These are phyloP conservation scores for Meyerozyma smithsonii DNA, from an alignment of 1,139 yeast genomes.

Conservation along the genomic window DNA sequence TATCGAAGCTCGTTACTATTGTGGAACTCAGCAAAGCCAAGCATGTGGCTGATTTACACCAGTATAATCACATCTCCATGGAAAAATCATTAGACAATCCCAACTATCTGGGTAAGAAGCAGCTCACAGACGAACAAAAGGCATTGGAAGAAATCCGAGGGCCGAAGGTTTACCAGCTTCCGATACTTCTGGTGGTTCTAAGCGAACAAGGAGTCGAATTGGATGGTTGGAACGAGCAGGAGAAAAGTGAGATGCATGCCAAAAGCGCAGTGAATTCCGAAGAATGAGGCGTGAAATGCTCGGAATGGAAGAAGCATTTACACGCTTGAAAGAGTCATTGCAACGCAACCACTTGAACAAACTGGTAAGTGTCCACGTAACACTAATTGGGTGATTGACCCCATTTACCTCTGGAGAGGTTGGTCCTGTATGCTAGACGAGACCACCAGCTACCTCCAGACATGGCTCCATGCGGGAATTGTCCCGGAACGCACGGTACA, in stretches of 20 bases:
- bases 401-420: no score
- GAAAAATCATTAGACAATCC: neutral
- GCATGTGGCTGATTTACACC: neutral
- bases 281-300: no score
- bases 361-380: no score
- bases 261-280: no score
- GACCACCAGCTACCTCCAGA: no score
- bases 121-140: neutral
- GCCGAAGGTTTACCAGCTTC: slow-evolving; percentile 2
- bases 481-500: no score
- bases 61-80: slow-evolving; percentile 1
- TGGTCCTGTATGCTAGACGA: no score
- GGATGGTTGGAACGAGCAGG: slow-evolving; percentile 1
- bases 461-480: no score
- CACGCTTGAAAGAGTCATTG: no score
- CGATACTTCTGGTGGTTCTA: neutral
- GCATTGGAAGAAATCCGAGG: slow-evolving; percentile 2
- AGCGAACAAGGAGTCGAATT: slow-evolving; percentile 1
- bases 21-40: slow-evolving; percentile 1
- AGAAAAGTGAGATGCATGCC: neutral
- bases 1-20: neutral
- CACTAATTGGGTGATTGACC: no score
- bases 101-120: neutral
- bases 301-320: no score
- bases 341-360: no score